Evolutionary conservation across 192 early-diverging fungal genomes (phyloP), one percentile per base, ranked within the genome.

Genomic region (Obelidium mucronatum): DNA sequence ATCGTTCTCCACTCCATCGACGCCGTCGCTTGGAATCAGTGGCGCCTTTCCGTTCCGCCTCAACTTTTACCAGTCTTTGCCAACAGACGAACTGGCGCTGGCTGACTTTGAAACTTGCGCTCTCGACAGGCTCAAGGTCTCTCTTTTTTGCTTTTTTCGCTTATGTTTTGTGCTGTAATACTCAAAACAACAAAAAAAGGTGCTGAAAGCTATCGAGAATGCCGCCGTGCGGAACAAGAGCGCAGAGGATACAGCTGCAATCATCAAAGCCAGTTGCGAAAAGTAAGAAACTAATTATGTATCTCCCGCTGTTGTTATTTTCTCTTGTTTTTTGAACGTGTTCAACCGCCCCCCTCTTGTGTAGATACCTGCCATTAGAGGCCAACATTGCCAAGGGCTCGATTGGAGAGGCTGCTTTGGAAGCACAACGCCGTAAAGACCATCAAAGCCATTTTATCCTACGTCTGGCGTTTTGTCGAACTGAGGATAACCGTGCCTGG

Each of bases 171-270:
- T 2, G 15, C 22, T 31, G n/a, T 13, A 2, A 22, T 26, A 0
- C 5, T 22, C 59, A 17, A 28, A 31, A 22, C 33, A n/a, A n/a
- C n/a, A n/a, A n/a, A 17, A 11, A 31, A 37, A 60, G 63, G 94
- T 99, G 30, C 89, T 97, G 52, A 90, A 92, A 59, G 84, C 92
- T 19, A 81, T 99, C 51, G 94, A 97, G 68, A 93, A 89, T 24
- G 93, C 94, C 39, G 86, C 83, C 67, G 80, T 97, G 58, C 90
- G 95, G 24, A 89, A 70, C 55, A 79, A 80, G 44, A 58, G 37
- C 34, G 68, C 40, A n/a, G 70, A 55, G 3, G 69, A 79, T 28
- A 66, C 54, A 11, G 44, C 59, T 44, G 40, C 40, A 22, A 65
- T 73, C 36, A 42, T 78, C 26, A 71, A 73, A 61, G 68, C 67